Conservation (phyloP, 345 rosid genomes). For the Geranium brycei region DNA sequence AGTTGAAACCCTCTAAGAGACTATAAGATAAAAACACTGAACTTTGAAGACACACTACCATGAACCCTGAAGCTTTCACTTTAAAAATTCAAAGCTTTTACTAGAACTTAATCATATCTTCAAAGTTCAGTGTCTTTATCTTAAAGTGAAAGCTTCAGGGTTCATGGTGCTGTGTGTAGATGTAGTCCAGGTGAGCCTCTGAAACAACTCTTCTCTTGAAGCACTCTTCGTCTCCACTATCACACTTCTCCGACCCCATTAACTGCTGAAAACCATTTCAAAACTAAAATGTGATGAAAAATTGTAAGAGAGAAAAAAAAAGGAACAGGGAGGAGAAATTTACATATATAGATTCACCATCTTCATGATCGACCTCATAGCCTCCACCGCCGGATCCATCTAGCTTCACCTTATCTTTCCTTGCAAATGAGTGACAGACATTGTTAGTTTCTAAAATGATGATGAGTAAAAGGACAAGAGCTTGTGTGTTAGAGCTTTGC, state of each 20-base stretch:
- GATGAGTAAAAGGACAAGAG: constrained; percentile 24
- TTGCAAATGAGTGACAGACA: constrained; percentile 12
- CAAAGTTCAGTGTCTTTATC: too few species aligned
- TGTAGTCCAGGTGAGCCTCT: constrained; percentile 85
- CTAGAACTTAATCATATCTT: too few species aligned
- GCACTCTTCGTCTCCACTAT: constrained; percentile 46
- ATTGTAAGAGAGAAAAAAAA: too few species aligned
- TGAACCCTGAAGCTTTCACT: constrained; percentile 27
- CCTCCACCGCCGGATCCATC: too few species aligned
- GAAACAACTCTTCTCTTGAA: constrained; percentile 38
- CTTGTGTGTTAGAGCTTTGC: constrained; percentile 20
- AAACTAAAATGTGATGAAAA: background rate
- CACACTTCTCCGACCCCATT: constrained; percentile 46
- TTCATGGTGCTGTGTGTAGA: constrained; percentile 66
- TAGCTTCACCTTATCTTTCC: constrained; percentile 15
- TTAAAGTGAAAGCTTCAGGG: constrained; percentile 25
- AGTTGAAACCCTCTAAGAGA: too few species aligned
- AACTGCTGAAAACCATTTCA: constrained; percentile 17
- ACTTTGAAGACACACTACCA: constrained; percentile 69
- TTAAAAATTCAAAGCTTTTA: background rate
- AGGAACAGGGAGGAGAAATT: background rate
- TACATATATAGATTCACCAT: background rate
- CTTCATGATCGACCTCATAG: background rate
- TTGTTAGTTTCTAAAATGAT: constrained; percentile 4
- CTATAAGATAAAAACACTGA: too few species aligned